These are phyloP conservation scores for Cylindrotheca closterium DNA, from an alignment of 108 stramenopile species.

Conservation along the genomic window DNA sequence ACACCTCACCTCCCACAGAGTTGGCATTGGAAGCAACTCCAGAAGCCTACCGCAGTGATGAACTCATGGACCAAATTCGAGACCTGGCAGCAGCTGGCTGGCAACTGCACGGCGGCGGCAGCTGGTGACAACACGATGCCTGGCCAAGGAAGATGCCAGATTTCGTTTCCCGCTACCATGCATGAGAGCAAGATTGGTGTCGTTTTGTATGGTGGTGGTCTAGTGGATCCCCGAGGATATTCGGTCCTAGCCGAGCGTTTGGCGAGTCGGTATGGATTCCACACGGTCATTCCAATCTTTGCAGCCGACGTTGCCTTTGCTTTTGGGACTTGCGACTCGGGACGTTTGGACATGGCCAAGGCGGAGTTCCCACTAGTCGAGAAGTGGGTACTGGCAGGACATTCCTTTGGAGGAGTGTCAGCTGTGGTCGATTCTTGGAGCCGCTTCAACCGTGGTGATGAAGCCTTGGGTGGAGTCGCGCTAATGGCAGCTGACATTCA, in stretches of 20 bases:
- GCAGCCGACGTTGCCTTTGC: conserved; percentile 12
- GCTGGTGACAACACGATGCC: conserved; percentile 12
- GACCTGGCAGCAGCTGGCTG: conserved; percentile 21
- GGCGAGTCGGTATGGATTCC: conserved; percentile 10
- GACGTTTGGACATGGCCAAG: conserved; percentile 21
- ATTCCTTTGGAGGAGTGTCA: conserved; percentile 37
- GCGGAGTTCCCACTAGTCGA: conserved; percentile 20
- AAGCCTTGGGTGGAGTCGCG: conserved; percentile 26
- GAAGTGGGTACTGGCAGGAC: conserved; percentile 34
- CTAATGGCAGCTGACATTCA: conserved; percentile 25
- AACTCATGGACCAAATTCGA: conserved; percentile 14
- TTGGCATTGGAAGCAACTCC: conserved; percentile 28
- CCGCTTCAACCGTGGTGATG: not conserved
- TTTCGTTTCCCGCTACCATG: conserved; percentile 8
- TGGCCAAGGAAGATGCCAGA: conserved; percentile 7
- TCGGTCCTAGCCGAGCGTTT: conserved; percentile 15
- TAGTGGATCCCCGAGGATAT: conserved; percentile 39
- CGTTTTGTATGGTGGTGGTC: conserved; percentile 29
- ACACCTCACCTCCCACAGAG: conserved; percentile 28
- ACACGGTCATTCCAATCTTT: conserved; percentile 32
- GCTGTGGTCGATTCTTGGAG: conserved; percentile 22
- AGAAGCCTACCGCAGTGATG: conserved; percentile 20
- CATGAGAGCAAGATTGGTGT: conserved; percentile 18
- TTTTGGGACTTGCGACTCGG: conserved; percentile 17
- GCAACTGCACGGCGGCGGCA: too few relatives aligned